phyloP scores from a whole-genome alignment of 768 basidiomycete genomes.

The Trametes punicea region DNA sequence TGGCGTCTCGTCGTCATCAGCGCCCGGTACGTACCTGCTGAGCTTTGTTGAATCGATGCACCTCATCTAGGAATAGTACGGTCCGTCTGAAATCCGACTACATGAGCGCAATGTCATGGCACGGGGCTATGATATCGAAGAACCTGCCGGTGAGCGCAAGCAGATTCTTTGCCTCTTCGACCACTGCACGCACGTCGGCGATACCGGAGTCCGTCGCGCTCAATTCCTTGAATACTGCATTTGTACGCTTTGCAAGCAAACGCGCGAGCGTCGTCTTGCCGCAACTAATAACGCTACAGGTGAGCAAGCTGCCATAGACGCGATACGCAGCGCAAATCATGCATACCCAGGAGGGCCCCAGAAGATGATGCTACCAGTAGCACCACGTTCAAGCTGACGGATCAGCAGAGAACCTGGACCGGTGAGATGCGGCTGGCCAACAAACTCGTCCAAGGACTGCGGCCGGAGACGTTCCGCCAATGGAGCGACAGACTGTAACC shows the following conservation, averaged over 20 bases:
- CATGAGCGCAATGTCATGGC: background rate
- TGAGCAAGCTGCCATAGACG: background rate
- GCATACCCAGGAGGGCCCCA: conserved; percentile 75
- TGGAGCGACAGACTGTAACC: conserved; percentile 41
- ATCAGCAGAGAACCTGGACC: conserved; percentile 55
- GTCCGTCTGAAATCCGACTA: conserved; percentile 47
- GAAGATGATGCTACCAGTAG: conserved; percentile 58
- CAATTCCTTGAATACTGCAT: conserved; percentile 69
- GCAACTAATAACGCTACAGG: conserved; percentile 42
- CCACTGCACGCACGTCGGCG: conserved; percentile 66
- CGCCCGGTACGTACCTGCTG: conserved; percentile 48
- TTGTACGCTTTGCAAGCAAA: conserved; percentile 56
- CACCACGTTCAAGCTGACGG: conserved; percentile 46
- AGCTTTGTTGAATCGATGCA: conserved; percentile 73
- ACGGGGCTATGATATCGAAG: conserved; percentile 2
- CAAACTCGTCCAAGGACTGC: conserved; percentile 54
- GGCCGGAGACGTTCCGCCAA: conserved; percentile 76
- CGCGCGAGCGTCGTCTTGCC: conserved; percentile 78
- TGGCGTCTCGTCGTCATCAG: background rate
- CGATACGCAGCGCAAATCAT: background rate
- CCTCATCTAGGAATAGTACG: conserved; percentile 78
- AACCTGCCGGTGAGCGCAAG: conserved; percentile 65
- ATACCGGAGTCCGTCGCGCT: conserved; percentile 70
- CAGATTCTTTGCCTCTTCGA: conserved; percentile 70
- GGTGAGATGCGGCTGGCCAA: conserved; percentile 68